phyloP scores from a whole-genome alignment of 2,329 filamentous ascomycete species.

The Coniella lustricola region DNA sequence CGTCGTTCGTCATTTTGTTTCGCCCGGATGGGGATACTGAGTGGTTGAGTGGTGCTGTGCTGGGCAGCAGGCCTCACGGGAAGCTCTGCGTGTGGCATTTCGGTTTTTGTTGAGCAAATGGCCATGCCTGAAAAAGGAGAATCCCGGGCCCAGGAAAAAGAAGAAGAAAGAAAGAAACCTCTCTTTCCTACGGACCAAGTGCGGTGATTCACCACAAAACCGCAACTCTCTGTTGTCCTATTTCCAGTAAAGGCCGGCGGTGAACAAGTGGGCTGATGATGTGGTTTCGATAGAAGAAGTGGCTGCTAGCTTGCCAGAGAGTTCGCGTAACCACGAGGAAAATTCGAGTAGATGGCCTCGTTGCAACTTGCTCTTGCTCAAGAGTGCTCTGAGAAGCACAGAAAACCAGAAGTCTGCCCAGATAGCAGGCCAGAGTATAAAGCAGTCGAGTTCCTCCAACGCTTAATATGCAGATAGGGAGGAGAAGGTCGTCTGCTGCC shows the following conservation, averaged over 20 bases:
- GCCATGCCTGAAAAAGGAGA: slow-evolving; percentile 16
- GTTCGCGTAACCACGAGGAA: no score
- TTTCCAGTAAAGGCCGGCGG: neutral
- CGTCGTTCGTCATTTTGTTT: slow-evolving; percentile 27
- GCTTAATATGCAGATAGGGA: neutral
- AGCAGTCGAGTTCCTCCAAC: neutral
- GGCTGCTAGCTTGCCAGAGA: no score
- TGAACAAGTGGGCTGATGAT: no score
- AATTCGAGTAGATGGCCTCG: no score
- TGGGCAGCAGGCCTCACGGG: slow-evolving; percentile 27
- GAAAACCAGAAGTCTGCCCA: no score
- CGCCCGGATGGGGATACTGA: slow-evolving; percentile 15
- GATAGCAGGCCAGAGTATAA: neutral
- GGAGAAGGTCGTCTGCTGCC: slow-evolving; percentile 3
- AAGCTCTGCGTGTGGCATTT: slow-evolving; percentile 25
- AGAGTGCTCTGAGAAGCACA: no score
- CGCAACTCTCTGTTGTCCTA: neutral
- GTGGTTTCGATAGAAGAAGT: no score
- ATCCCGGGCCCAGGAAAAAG: neutral
- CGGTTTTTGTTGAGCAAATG: slow-evolving; percentile 14
- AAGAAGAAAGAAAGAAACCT: no score
- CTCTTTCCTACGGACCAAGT: neutral
- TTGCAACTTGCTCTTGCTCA: no score
- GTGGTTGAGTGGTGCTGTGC: slow-evolving; percentile 12
- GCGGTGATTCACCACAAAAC: slow-evolving; percentile 3